These are phyloP conservation scores for Phoma sp. DNA, from an alignment of 2,329 filamentous ascomycete species.

Conservation along the genomic window DNA sequence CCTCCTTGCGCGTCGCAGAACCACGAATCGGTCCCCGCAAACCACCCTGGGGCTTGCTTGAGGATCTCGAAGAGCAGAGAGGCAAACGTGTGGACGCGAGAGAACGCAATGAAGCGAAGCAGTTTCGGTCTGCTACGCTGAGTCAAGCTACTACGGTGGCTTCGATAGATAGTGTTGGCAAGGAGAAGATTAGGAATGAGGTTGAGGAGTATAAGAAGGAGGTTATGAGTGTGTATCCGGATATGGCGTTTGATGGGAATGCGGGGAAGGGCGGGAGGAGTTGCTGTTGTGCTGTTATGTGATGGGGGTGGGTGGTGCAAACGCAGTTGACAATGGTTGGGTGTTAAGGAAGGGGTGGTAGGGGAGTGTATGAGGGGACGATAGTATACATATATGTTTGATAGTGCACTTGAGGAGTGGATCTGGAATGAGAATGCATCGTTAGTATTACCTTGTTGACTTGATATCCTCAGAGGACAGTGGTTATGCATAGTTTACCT, in stretches of 20 bases:
- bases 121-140: background rate
- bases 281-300: conserved; percentile 29
- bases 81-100: conserved; percentile 11
- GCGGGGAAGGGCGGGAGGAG: conserved; percentile 11
- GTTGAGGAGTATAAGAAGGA: conserved; percentile 30
- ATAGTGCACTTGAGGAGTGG: too few species aligned
- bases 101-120: conserved; percentile 5
- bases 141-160: conserved; percentile 1
- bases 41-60: conserved; percentile 26
- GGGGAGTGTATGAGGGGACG: too few species aligned
- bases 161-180: background rate
- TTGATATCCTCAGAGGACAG: too few species aligned
- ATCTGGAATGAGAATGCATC: too few species aligned
- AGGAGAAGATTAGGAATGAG: conserved; percentile 19
- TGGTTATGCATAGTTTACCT: too few species aligned
- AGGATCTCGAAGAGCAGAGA: conserved; percentile 16
- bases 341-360: too few species aligned
- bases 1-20: conserved; percentile 2
- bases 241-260: conserved; percentile 30
- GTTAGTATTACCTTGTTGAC: too few species aligned
- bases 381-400: too few species aligned
- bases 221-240: conserved; percentile 30
- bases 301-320: background rate
- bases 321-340: too few species aligned
- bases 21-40: conserved; percentile 17